A percentile compares a stretch with the other conserved stretches of the same genome.
Evolutionary conservation across 257 asterid genomes (phyloP).

Genomic region (Solanum sitiens): DNA sequence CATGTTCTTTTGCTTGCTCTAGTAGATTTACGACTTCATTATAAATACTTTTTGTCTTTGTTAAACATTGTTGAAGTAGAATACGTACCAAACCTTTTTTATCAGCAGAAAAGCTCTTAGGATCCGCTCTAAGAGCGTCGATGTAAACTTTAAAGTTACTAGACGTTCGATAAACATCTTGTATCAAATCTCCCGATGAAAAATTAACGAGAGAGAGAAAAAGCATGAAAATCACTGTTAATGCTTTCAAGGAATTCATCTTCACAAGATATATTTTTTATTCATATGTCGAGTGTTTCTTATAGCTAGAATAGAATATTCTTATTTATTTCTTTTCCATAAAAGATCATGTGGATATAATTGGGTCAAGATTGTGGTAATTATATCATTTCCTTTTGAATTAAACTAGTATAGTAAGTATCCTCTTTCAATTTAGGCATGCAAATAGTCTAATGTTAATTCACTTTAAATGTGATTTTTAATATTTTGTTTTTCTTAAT

Average conservation of each 20-base stretch:
- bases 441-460: too few species aligned
- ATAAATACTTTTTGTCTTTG: not conserved
- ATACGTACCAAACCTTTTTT: not conserved
- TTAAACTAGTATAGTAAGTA: too few species aligned
- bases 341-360: too few species aligned
- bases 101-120: not conserved
- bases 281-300: not conserved
- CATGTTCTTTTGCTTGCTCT: not conserved
- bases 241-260: not conserved
- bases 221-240: not conserved
- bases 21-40: not conserved
- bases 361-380: too few species aligned
- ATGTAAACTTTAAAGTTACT: not conserved
- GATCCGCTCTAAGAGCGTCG: not conserved
- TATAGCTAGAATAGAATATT: not conserved
- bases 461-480: too few species aligned
- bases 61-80: not conserved
- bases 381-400: too few species aligned
- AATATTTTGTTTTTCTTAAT: too few species aligned
- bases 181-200: not conserved
- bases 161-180: not conserved
- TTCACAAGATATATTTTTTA: not conserved
- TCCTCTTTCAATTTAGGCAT: too few species aligned
- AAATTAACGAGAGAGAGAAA: not conserved
- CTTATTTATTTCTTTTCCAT: not conserved